Conservation (phyloP, 1,284 basidiomycete genomes). For the Melampsora larici-populina region DNA sequence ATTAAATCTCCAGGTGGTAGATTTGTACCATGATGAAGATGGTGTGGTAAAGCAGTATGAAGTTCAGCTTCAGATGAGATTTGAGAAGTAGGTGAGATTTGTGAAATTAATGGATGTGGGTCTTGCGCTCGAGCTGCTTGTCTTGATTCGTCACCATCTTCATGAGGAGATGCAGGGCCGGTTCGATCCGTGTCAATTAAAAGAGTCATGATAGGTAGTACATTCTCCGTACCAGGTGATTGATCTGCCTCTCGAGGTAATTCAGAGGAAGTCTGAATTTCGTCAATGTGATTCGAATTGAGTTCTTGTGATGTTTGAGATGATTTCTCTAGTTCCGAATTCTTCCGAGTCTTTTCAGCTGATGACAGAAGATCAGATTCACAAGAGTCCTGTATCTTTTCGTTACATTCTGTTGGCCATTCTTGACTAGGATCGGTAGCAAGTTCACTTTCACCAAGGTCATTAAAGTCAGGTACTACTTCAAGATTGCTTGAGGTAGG, state of each 20-base stretch:
- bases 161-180: neutral
- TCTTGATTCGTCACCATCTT: slow-evolving; percentile 7
- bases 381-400: neutral
- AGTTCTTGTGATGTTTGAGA: neutral
- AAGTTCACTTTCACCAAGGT: slow-evolving; percentile 32
- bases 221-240: neutral
- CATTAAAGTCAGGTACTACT: slow-evolving; percentile 37
- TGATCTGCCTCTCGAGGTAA: neutral
- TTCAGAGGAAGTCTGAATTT: neutral
- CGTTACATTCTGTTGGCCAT: neutral
- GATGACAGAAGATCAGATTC: neutral
- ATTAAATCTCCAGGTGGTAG: slow-evolving; percentile 24
- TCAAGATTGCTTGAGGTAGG: slow-evolving; percentile 10
- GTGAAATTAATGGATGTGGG: neutral
- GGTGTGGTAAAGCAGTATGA: neutral
- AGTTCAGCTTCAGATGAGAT: neutral
- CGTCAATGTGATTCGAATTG: neutral
- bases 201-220: neutral
- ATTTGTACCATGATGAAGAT: slow-evolving; percentile 9
- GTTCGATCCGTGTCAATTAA: neutral
- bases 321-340: neutral
- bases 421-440: slow-evolving; percentile 3
- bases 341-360: neutral
- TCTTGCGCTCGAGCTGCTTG: neutral
- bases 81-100: slow-evolving; percentile 6